Evolutionary conservation across 2,329 filamentous ascomycete genomes (phyloP), one percentile per base, ranked within the genome.

Genomic region (Talaromyces atroroseus): DNA sequence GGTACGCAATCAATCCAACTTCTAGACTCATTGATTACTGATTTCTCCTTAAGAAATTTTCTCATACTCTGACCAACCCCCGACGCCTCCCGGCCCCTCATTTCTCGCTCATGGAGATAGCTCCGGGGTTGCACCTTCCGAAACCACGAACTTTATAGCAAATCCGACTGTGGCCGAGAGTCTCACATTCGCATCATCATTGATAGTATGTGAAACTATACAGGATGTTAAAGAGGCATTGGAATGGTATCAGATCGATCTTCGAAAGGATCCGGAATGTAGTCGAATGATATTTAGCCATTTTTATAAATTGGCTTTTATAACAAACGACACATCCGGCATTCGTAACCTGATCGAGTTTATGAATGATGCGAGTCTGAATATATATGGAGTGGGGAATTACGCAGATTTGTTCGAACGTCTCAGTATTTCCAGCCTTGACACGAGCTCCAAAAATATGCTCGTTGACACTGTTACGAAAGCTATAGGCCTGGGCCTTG

Each of bases 281-380:
- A 74, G 72, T 54, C 69, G 64, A 18, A 57, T 66, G 57, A 69
- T 73, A 51, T 70, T 75, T 56, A 56, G 65, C 29, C 63, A 65
- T 23, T 58, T 75, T 46, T 54, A 49, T 45, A 46, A 58, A 49
- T 12, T 58, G 7, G 49, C 29, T 11, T 40, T 32, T 14, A 12
- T 8, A 10, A 2, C 26, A 3, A 46, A 49, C 21, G 24, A 54
- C 12, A 23, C 40, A 14, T 26, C 46, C 29, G 6, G 20, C n/a
- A 57, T 73, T 32, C 45, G 59, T 5, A 66, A 73, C 42, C 58
- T 67, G 1, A 49, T 69, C 21, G 47, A 58, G 8, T 75, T 75
- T 48, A 49, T 75, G 42, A 64, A 68, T 47, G 72, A 75, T 52
- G 65, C 68, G 0, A 65, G 61, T 16, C 50, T 75, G 36, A 75